Conservation (phyloP, 2,329 filamentous ascomycete species). For the Incumbomyces delicatus region DNA sequence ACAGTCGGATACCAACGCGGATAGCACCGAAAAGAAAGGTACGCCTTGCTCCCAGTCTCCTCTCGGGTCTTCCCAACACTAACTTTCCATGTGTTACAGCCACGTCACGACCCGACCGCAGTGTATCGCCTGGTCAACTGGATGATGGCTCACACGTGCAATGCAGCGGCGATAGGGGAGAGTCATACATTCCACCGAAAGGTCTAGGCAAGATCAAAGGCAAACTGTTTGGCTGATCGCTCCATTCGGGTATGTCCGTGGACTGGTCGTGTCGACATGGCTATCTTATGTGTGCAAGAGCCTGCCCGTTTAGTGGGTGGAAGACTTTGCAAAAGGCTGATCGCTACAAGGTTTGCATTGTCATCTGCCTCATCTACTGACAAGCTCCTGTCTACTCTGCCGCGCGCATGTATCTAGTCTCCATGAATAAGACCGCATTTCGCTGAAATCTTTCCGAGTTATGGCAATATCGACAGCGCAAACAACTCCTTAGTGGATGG, state of each 20-base stretch:
- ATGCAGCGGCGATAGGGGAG: conserved; percentile 17
- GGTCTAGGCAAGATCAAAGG: conserved; percentile 16
- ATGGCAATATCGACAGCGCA: no score
- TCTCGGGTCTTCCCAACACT: neutral
- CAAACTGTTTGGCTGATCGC: conserved; percentile 14
- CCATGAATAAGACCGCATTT: no score
- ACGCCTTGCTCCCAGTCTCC: no score
- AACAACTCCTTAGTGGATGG: conserved; percentile 35
- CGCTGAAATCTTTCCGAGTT: no score
- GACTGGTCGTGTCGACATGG: neutral
- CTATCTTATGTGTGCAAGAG: no score
- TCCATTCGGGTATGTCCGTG: conserved; percentile 4
- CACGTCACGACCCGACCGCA: conserved; percentile 10
- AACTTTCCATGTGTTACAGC: neutral
- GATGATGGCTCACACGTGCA: conserved; percentile 17
- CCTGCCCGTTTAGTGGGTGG: no score
- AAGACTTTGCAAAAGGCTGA: no score
- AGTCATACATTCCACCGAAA: conserved; percentile 13
- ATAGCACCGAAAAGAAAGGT: no score
- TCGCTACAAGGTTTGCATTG: no score
- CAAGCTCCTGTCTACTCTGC: no score
- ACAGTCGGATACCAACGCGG: neutral
- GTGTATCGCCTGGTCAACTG: conserved; percentile 18
- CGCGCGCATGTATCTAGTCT: no score
- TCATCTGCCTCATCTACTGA: no score